Evolutionary conservation across 805 yeast species (phyloP).

Genomic region (Peterozyma xylosa): DNA sequence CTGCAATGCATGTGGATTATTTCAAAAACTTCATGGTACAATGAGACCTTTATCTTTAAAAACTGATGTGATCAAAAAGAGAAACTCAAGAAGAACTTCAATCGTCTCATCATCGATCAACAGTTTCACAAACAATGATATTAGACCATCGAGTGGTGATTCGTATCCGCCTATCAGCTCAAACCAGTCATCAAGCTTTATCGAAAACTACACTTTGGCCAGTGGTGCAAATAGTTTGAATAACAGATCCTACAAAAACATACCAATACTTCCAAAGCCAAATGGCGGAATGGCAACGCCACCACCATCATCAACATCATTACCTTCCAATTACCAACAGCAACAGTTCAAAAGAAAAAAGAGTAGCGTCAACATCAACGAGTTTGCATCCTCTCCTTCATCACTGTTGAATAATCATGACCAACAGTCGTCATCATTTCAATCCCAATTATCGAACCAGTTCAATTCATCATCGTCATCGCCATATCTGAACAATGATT

Average conservation of each 20-base stretch:
- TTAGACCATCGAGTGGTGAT: neutral
- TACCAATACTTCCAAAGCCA: slow-evolving; percentile 9
- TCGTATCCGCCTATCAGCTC: neutral
- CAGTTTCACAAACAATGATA: neutral
- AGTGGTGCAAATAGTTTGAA: slow-evolving; percentile 1
- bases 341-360: slow-evolving; percentile 8
- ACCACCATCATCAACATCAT: neutral
- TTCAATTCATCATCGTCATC: neutral
- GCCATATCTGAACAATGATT: neutral
- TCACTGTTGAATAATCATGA: neutral
- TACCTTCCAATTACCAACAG: neutral
- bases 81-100: slow-evolving; percentile 34
- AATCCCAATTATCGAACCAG: slow-evolving; percentile 6
- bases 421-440: slow-evolving; percentile 1
- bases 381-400: slow-evolving; percentile 6
- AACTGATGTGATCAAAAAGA: slow-evolving; percentile 50
- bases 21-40: slow-evolving; percentile 54
- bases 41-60: slow-evolving; percentile 51
- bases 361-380: slow-evolving; percentile 5
- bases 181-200: neutral
- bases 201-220: too few relatives aligned
- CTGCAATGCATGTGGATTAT: slow-evolving; percentile 60
- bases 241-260: slow-evolving; percentile 6
- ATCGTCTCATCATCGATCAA: neutral
- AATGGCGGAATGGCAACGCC: neutral